These are phyloP conservation scores for Petasospora fabianii DNA, from an alignment of 1,139 yeast genomes.

Conservation along the genomic window DNA sequence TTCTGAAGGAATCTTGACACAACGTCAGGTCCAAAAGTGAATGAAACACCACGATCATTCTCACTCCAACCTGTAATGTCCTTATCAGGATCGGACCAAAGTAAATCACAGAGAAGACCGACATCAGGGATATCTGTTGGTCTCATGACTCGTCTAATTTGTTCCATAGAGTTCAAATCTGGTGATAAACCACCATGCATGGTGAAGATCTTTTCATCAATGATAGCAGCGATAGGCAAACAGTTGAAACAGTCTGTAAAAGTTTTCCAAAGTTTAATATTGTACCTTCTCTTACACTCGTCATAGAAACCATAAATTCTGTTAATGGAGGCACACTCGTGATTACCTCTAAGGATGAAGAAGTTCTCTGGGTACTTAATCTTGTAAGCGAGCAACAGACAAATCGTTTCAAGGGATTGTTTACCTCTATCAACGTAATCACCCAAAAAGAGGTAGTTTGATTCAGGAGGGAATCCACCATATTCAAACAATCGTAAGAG, in stretches of 20 bases:
- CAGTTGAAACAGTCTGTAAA: slow-evolving; percentile 98
- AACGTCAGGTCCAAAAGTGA: slow-evolving; percentile 96
- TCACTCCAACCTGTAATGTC: slow-evolving; percentile 98
- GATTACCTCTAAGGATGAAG: slow-evolving; percentile 92
- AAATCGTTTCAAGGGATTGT: slow-evolving; percentile 92
- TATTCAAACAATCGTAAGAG: slow-evolving; percentile 91
- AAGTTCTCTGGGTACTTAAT: slow-evolving; percentile 97
- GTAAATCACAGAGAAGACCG: slow-evolving; percentile 88
- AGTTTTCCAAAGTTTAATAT: slow-evolving; percentile 96
- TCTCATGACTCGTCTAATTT: slow-evolving; percentile 96
- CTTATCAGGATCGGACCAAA: slow-evolving; percentile 98
- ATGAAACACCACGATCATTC: slow-evolving; percentile 96
- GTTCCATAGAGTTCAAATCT: slow-evolving; percentile 95
- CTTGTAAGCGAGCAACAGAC: slow-evolving; percentile 88
- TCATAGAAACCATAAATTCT: slow-evolving; percentile 97
- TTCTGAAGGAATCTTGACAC: slow-evolving; percentile 91
- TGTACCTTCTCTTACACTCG: slow-evolving; percentile 96
- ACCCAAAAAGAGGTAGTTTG: slow-evolving; percentile 90
- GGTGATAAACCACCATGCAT: slow-evolving; percentile 99
- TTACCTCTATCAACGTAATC: slow-evolving; percentile 98
- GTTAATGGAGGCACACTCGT: slow-evolving; percentile 95
- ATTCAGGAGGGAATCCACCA: slow-evolving; percentile 99
- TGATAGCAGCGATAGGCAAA: slow-evolving; percentile 95
- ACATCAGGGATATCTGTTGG: slow-evolving; percentile 98
- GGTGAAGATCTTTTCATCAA: slow-evolving; percentile 95